phyloP scores from a whole-genome alignment of 306 rosid species.

The Vigna trinervia region DNA sequence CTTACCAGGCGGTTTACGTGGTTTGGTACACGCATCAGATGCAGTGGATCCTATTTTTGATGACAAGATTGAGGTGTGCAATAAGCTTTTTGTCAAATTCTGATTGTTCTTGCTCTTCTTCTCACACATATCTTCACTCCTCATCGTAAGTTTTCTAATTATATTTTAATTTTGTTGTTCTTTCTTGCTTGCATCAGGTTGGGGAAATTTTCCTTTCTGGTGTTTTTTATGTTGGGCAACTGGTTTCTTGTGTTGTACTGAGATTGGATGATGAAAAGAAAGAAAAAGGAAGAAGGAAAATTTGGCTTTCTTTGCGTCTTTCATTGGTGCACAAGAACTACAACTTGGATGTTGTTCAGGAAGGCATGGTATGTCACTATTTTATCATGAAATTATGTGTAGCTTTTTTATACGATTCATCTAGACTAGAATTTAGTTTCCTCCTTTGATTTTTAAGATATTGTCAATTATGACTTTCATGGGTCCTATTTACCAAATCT shows the following conservation, averaged over 20 bases:
- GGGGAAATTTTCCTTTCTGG: constrained; percentile 68
- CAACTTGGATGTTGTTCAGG: constrained; percentile 75
- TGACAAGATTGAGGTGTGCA: constrained; percentile 58
- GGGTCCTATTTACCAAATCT: constrained; percentile 1
- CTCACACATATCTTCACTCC: neutral
- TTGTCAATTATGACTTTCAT: constrained; percentile 6
- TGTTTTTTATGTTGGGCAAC: constrained; percentile 73
- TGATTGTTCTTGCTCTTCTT: neutral
- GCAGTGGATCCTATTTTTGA: constrained; percentile 72
- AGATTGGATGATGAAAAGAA: constrained; percentile 78
- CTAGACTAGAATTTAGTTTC: constrained; percentile 22
- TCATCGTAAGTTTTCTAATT: neutral
- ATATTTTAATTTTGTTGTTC: neutral
- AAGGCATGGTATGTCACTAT: constrained; percentile 82
- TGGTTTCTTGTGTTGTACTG: constrained; percentile 83
- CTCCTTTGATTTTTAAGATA: constrained; percentile 1
- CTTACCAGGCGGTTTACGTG: constrained; percentile 93
- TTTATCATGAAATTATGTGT: constrained; percentile 26
- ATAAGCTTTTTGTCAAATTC: constrained; percentile 6
- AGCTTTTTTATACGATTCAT: neutral
- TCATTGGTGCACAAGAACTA: constrained; percentile 81
- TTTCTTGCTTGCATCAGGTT: constrained; percentile 51
- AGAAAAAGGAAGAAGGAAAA: constrained; percentile 79
- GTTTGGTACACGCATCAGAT: constrained; percentile 81
- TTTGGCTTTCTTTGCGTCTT: constrained; percentile 94